Conservation (phyloP, 805 yeast species). For the Kluyveromyces wickerhamii region DNA sequence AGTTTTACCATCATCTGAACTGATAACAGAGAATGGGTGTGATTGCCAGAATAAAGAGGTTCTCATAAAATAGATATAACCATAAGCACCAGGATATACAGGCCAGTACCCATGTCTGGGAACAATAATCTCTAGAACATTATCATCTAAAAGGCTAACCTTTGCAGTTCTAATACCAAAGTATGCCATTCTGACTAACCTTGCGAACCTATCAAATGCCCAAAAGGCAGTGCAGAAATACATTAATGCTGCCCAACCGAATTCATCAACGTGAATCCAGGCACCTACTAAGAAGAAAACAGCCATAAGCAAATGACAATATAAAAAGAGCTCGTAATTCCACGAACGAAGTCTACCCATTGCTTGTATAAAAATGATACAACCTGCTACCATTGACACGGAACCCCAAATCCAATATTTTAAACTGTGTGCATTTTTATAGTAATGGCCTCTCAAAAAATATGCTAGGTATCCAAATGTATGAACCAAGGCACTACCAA, state of each 20-base stretch:
- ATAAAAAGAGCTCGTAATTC: constrained; percentile 40
- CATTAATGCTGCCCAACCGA: constrained; percentile 43
- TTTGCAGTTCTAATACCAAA: constrained; percentile 57
- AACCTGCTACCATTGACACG: constrained; percentile 27
- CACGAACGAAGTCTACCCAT: constrained; percentile 35
- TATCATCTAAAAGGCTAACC: constrained; percentile 14
- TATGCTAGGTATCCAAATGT: constrained; percentile 35
- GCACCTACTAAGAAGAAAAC: constrained; percentile 39
- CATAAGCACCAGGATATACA: constrained; percentile 41
- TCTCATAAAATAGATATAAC: constrained; percentile 45
- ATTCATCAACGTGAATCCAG: constrained; percentile 34
- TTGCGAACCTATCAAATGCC: constrained; percentile 55
- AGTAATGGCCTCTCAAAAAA: neutral
- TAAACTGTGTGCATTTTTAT: constrained; percentile 29
- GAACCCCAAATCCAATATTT: constrained; percentile 25
- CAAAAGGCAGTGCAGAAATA: constrained; percentile 57
- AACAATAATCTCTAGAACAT: constrained; percentile 11
- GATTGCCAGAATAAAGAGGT: constrained; percentile 49
- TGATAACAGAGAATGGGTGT: constrained; percentile 55
- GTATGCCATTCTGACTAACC: constrained; percentile 45
- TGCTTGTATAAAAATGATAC: constrained; percentile 35
- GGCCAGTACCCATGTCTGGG: constrained; percentile 10
- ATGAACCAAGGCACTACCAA: constrained; percentile 45
- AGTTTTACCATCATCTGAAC: constrained; percentile 28
- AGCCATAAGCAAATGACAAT: constrained; percentile 39